Base-by-base conservation (phyloP, 257 asterid species). In the Scutellaria barbata region DNA sequence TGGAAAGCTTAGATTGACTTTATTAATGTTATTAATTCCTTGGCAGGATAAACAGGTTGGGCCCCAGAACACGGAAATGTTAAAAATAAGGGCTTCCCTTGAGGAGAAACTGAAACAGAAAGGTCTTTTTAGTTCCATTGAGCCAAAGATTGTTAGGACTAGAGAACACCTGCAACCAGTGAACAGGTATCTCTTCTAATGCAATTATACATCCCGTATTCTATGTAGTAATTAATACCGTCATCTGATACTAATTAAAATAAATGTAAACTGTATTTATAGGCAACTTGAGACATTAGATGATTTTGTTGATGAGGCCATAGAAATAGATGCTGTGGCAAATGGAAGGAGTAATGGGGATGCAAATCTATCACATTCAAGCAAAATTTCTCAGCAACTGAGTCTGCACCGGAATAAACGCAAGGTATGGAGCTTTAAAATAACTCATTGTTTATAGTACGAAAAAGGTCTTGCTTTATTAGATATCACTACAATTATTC, bases 291-390 rank as follows among this genome's bases (percentile, higher is more conserved):
- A 92, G 90, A 89, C 98, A 46, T 66, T 81, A 13, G 96, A 84
- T 74, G 99, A 95, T 84, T 91, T 85, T 81, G 91, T 85, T 80
- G 99, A 89, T 66, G 99, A 95, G 50, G 84, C 88, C 41, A 73
- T 82, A 80, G 89, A 80, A 68, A 61, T 77, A 63, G 90, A 80
- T 25, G 77, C 46, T 58, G 60, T 37, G 77, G 53, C 73, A 61
- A 63, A 63, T 69, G 78, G 79, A 48, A 76, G 68, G 74, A 69
- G 75, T 18, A 76, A 76, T 41, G 76, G 77, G 58, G 77, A 71
- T 72, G 79, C 70, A 42, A 72, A 48, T 70, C 72, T 42, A 33
- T 45, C 83, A 74, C 77, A 66, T 74, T 71, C 83, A 55, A 82
- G 72, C 53, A 81, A 67, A 68, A 43, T 75, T 54, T 78, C 88